These are phyloP conservation scores for Ophiobolus disseminans DNA, from an alignment of 2,329 filamentous ascomycete genomes.

Conservation along the genomic window DNA sequence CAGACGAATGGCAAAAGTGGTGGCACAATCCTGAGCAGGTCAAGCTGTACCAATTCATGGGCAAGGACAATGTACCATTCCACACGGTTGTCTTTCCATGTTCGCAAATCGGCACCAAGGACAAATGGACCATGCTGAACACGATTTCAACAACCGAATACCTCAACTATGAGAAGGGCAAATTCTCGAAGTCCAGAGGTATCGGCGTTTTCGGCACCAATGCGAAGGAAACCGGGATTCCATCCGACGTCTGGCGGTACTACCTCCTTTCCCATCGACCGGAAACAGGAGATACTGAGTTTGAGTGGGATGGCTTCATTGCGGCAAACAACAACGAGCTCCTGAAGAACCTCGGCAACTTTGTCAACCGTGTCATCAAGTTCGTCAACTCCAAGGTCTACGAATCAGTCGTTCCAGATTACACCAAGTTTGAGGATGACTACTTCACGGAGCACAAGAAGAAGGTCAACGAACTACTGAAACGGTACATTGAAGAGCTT, in stretches of 20 bases:
- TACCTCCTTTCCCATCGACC: conserved; percentile 86
- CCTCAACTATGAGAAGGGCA: conserved; percentile 58
- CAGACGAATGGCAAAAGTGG: conserved; percentile 89
- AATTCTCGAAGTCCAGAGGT: conserved; percentile 90
- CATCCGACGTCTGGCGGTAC: conserved; percentile 90
- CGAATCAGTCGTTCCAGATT: conserved; percentile 72
- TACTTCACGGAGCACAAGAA: conserved; percentile 57
- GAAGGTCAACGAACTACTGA: conserved; percentile 71
- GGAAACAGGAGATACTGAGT: conserved; percentile 85
- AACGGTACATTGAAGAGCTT: conserved; percentile 70
- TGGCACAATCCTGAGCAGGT: conserved; percentile 91
- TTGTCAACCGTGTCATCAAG: conserved; percentile 67
- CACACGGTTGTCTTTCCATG: conserved; percentile 92
- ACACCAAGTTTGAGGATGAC: conserved; percentile 60
- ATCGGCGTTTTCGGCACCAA: conserved; percentile 92
- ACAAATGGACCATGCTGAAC: conserved; percentile 89
- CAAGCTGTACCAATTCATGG: conserved; percentile 88
- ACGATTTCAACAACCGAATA: conserved; percentile 87
- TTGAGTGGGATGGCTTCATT: conserved; percentile 87
- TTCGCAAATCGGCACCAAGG: conserved; percentile 80
- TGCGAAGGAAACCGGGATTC: conserved; percentile 83
- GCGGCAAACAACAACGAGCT: conserved; percentile 87
- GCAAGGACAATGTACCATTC: conserved; percentile 88
- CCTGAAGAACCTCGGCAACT: conserved; percentile 73
- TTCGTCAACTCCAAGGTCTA: conserved; percentile 75